Evolutionary conservation across 192 early-diverging fungal species (phyloP), one percentile per base, ranked within the genome.

Genomic region (Backusella macrospora): DNA sequence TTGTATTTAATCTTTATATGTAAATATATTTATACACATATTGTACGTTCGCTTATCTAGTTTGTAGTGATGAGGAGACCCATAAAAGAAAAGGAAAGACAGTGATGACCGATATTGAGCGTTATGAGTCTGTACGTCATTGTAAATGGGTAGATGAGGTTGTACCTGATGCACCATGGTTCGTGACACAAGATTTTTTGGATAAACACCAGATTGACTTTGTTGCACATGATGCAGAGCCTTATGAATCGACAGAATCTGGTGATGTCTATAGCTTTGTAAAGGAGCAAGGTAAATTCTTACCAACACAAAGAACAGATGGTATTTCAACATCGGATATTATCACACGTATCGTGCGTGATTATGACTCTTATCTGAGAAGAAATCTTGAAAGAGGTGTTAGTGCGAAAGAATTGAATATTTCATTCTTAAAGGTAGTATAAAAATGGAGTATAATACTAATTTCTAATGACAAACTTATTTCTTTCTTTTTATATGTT

Each of bases 131-230:
- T 21, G 80, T 95, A 44, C 86, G 90, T 39, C 93, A 95, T 72
- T 95, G 93, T 76, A 89, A 89, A 74, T 95, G 93, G 93, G 92
- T 93, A 2, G 92, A 93, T 73, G 91, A 93, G 71, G 92, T 95
- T 6, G 80, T 95, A 14, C 83, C 82, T 44, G 80, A 90, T 68
- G 92, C 93, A 26, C 93, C 93, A 40, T 95, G 93, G 93, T 72
- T 86, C 14, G 82, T 95, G 70, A 87, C 85, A 18, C 91, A 92
- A 71, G 89, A 88, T 62, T 95, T 93, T 66, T 70, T 95, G 59
- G 92, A 93, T 76, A 63, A 86, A 73, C 89, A 95, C 69, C 62
- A 87, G 78, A 92, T 95, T 63, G 92, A 95, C 71, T 95, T 92
- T 76, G 93, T 95, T 39, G 91, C 91, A 45, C 93, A 95, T 68